Evolutionary conservation across 176 grass and related monocot genomes (phyloP), one percentile per base, ranked within the genome.

Genomic region (Aegilops sharonensis): DNA sequence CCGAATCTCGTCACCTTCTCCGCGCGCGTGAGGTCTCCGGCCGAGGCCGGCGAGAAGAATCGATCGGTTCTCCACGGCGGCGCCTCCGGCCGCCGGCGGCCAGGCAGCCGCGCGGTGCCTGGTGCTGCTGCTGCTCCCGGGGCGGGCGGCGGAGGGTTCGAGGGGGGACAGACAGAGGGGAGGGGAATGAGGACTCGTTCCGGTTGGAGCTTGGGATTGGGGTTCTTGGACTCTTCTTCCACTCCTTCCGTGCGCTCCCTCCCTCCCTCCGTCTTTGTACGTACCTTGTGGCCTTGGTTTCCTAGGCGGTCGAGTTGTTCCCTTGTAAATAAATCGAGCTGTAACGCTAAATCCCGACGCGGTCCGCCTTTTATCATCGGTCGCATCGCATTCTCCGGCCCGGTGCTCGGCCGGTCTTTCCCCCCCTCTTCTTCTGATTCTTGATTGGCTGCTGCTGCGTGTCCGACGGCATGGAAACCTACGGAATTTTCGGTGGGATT

Each of bases 1-100:
- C 13, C 9, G 24, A 78, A 64, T 39, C 80, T 29, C 67, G 24
- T 80, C 68, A 91, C 89, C 89, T 85, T 50, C 69, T 47, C 76
- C 24, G 29, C 68, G 25, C 0, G 37, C n/a, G 63, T 10, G 39
- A 17, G 20, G 73, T 29, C 77, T 3, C 18, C 17, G 70, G 43
- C 3, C 15, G 6, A 21, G n/a, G 71, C 45, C 45, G 25, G 25
- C 52, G 71, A 9, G 50, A 29, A 21, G 60, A 9, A 39, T 24
- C 68, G 18, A 54, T 32, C 68, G 68, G 68, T 20, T 52, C 35
- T 50, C 6, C 11, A 75, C 35, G 59, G 47, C 20, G 13, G 8
- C 47, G 20, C 11, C n/a, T 14, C 12, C 66, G 5, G 39, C 76
- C 9, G 27, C 52, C 66, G 14, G 37, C 36, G 29, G 36, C 47